These are phyloP conservation scores for Gracilaria domingensis DNA, from an alignment of 23 red algal species.

Conservation along the genomic window DNA sequence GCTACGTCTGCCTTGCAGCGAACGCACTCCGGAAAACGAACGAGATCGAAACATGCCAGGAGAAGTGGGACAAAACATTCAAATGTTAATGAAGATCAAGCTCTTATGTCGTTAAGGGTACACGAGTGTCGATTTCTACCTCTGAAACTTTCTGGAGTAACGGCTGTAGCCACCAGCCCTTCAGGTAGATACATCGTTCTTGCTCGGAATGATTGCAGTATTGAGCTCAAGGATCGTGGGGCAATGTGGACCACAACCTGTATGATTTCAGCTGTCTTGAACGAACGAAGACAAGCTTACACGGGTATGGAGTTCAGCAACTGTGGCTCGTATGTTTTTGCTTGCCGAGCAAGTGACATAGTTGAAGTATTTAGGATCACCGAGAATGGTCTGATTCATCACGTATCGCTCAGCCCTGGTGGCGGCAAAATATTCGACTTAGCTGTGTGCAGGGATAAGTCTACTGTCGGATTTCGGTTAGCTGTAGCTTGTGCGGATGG, in stretches of 20 bases:
- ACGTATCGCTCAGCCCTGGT: conserved; percentile 25
- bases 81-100: background rate
- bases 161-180: conserved; percentile 24
- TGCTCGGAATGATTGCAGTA: conserved; percentile 26
- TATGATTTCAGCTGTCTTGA: background rate
- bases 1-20: background rate
- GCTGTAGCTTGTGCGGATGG: conserved; percentile 53
- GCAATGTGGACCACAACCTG: conserved; percentile 25
- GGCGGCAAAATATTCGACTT: conserved; percentile 35
- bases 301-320: conserved; percentile 27
- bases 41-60: background rate
- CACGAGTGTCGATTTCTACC: conserved; percentile 55
- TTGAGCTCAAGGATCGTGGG: conserved; percentile 44
- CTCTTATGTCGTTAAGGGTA: conserved; percentile 14
- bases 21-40: background rate
- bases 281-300: background rate
- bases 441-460: background rate
- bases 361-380: conserved; percentile 33
- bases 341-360: background rate
- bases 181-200: conserved; percentile 18
- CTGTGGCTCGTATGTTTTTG: conserved; percentile 49
- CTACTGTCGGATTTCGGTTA: conserved; percentile 3
- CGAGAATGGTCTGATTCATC: conserved; percentile 26
- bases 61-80: background rate
- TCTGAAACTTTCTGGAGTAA: conserved; percentile 17